Percentiles rank a stretch among this genome's conserved stretches.
Evolutionary conservation across 208 protist genomes (phyloP).

Genomic region (Kentomonas sorsogonicus): DNA sequence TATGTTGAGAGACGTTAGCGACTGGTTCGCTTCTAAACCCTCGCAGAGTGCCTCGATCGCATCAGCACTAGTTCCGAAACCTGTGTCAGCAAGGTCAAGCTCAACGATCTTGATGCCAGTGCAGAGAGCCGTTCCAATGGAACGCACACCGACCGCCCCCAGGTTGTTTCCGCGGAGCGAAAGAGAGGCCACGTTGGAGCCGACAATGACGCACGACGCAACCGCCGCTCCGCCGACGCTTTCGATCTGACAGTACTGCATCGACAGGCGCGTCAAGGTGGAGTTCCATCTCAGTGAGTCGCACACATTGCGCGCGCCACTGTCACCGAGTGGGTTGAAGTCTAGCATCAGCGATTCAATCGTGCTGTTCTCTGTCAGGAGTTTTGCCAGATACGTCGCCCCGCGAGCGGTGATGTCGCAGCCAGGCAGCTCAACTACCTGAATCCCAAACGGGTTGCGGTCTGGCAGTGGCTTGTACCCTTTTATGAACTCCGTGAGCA

Average conservation of each 20-base stretch:
- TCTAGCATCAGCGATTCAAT: constrained; percentile 65
- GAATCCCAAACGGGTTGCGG: constrained; percentile 77
- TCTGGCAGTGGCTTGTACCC: constrained; percentile 60
- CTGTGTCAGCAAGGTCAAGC: constrained; percentile 76
- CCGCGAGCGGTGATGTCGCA: constrained; percentile 63
- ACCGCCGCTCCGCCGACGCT: constrained; percentile 34
- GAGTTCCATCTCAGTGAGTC: constrained; percentile 81
- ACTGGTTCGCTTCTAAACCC: constrained; percentile 50
- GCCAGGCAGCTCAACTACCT: constrained; percentile 71
- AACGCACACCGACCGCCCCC: constrained; percentile 53
- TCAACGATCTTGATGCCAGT: constrained; percentile 51
- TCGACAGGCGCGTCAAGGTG: constrained; percentile 49
- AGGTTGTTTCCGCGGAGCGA: constrained; percentile 67
- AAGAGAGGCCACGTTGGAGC: constrained; percentile 64
- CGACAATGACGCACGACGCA: constrained; percentile 53
- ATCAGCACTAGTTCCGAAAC: constrained; percentile 45
- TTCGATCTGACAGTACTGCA: constrained; percentile 76
- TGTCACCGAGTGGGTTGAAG: constrained; percentile 76
- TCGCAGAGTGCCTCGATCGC: constrained; percentile 75
- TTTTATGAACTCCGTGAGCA: constrained; percentile 70
- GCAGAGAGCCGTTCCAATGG: constrained; percentile 47
- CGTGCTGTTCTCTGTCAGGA: constrained; percentile 63
- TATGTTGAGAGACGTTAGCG: constrained; percentile 58
- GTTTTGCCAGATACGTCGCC: constrained; percentile 55
- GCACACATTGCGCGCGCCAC: constrained; percentile 53